Conservation (phyloP, 2,329 filamentous ascomycete genomes). For the Fusarium praegraminearum region DNA sequence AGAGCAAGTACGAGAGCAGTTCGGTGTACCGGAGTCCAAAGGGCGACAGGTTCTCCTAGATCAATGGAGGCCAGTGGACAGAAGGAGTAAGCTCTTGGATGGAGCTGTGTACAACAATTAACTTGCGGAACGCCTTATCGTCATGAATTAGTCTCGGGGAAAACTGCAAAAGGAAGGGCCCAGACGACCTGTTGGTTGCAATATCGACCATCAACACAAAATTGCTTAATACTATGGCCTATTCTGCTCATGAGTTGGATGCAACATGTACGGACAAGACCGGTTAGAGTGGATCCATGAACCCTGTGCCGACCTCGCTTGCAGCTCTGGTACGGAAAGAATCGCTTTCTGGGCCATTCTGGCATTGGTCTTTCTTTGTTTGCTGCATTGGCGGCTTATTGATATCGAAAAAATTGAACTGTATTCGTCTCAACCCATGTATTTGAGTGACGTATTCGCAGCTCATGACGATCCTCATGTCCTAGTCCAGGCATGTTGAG, state of each 20-base stretch:
- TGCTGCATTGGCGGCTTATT: neutral
- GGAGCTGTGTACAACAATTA: slow-evolving; percentile 45
- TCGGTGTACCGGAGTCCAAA: slow-evolving; percentile 81
- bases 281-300: slow-evolving; percentile 42
- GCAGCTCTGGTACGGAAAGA: slow-evolving; percentile 35
- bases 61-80: neutral
- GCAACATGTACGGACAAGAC: slow-evolving; percentile 32
- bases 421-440: neutral
- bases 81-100: slow-evolving; percentile 14
- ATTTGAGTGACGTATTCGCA: slow-evolving; percentile 14
- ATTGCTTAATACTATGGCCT: slow-evolving; percentile 25
- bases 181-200: slow-evolving; percentile 3
- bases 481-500: neutral
- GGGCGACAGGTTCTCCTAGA: slow-evolving; percentile 83
- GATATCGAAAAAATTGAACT: neutral
- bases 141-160: slow-evolving; percentile 26
- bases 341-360: slow-evolving; percentile 13
- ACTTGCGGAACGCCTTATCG: slow-evolving; percentile 18
- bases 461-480: slow-evolving; percentile 11
- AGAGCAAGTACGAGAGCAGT: slow-evolving; percentile 89
- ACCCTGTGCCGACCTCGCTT: slow-evolving; percentile 39
- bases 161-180: neutral
- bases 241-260: slow-evolving; percentile 31
- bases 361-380: neutral
- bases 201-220: neutral